Conservation (phyloP, 768 basidiomycete species). For the Clavaria fumosa region DNA sequence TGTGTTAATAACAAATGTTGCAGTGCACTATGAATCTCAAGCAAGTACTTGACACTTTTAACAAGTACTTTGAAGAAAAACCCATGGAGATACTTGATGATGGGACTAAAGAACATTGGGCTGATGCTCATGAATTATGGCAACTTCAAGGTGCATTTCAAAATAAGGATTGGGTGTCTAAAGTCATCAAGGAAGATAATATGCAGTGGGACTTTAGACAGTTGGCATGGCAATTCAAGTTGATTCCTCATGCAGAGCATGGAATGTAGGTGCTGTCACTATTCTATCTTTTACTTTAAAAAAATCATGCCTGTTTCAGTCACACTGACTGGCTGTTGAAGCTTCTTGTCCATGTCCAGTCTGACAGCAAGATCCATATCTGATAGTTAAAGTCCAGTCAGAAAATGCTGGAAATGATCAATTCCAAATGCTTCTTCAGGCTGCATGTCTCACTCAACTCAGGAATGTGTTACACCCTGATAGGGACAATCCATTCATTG, state of each 20-base stretch:
- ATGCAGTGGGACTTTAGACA: conserved; percentile 1
- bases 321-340: conserved; percentile 2
- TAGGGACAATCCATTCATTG: conserved; percentile 1
- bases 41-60: neutral
- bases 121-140: neutral
- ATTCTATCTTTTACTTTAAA: conserved; percentile 3
- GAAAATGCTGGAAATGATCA: neutral
- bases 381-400: conserved; percentile 4
- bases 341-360: neutral
- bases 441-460: conserved; percentile 2
- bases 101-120: conserved; percentile 1
- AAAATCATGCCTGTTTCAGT: conserved; percentile 3
- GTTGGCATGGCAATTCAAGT: conserved; percentile 1
- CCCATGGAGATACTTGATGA: neutral
- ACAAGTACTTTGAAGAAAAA: conserved; percentile 3
- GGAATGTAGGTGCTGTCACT: conserved; percentile 3
- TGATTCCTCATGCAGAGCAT: neutral
- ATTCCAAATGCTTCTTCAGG: conserved; percentile 5
- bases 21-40: conserved; percentile 1
- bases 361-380: conserved; percentile 2
- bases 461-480: neutral
- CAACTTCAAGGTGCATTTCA: conserved; percentile 1
- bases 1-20: conserved; percentile 1
- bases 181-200: conserved; percentile 1
- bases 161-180: neutral